Conservation (phyloP, 495 filamentous ascomycete species). For the Penicillium lagena region DNA sequence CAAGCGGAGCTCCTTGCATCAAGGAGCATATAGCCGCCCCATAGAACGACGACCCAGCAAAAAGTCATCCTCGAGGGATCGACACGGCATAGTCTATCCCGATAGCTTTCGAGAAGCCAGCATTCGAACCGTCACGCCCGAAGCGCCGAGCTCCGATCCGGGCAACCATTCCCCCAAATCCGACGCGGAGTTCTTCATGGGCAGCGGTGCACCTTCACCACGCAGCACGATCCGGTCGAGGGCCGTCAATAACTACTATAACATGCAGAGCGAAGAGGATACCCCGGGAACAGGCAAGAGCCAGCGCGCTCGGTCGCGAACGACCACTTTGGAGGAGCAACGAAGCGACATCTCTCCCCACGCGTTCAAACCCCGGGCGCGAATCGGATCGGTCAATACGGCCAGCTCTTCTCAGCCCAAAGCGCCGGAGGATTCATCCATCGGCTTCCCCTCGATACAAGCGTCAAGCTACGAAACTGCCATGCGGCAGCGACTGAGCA, state of each 20-base stretch:
- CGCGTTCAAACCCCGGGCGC: conserved; percentile 31
- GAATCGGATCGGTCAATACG: conserved; percentile 40
- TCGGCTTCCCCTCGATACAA: conserved; percentile 48
- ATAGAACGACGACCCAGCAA: conserved; percentile 47
- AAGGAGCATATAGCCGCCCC: conserved; percentile 35
- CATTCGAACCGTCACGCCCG: conserved; percentile 44
- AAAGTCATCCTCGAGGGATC: conserved; percentile 47
- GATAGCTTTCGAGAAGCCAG: conserved; percentile 44
- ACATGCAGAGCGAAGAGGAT: conserved; percentile 30
- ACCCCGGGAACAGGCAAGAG: conserved; percentile 24
- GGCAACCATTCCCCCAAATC: conserved; percentile 34
- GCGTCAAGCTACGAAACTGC: conserved; percentile 31
- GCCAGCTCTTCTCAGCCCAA: conserved; percentile 25
- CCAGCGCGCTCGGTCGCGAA: conserved; percentile 42
- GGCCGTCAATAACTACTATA: conserved; percentile 23
- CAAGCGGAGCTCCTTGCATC: conserved; percentile 39
- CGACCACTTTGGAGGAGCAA: conserved; percentile 43
- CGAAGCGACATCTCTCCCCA: conserved; percentile 34
- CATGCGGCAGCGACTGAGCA: conserved; percentile 38
- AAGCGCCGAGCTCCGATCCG: conserved; percentile 20
- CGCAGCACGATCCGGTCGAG: conserved; percentile 31
- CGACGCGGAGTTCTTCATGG: conserved; percentile 30
- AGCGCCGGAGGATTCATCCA: conserved; percentile 24
- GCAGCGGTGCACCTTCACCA: conserved; percentile 35
- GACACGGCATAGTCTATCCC: conserved; percentile 47